A percentile compares a stretch with the other conserved stretches of the same genome.
Conservation (phyloP, 495 filamentous ascomycete species). For the Aspergillus nanangensis region DNA sequence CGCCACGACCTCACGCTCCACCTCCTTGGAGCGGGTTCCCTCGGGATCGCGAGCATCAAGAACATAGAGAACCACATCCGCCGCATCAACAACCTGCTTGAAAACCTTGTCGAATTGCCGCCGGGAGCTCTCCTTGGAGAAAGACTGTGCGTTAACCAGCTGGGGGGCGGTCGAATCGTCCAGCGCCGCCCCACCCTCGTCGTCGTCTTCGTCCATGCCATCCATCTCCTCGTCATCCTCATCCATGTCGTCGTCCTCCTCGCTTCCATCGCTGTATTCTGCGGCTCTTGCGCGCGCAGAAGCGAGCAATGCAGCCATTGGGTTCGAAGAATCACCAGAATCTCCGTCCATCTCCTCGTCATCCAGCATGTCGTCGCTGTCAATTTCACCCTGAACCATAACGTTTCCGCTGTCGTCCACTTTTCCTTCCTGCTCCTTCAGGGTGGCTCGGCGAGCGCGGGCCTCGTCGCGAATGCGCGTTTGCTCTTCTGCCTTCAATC, state of each 20-base stretch:
- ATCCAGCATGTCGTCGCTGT: conserved; percentile 45
- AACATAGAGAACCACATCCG: conserved; percentile 92
- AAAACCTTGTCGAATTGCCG: conserved; percentile 92
- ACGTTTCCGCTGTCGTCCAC: conserved; percentile 29
- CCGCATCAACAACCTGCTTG: conserved; percentile 84
- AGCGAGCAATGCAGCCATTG: conserved; percentile 90
- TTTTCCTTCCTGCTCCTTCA: conserved; percentile 35
- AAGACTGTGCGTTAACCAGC: conserved; percentile 27
- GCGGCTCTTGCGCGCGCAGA: conserved; percentile 83
- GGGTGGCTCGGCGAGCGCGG: conserved; percentile 54
- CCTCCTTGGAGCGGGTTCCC: conserved; percentile 82
- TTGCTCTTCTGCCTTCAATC: conserved; percentile 75
- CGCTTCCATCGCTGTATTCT: conserved; percentile 63
- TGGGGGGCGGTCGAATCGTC: conserved; percentile 21
- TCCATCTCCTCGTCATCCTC: conserved; percentile 58
- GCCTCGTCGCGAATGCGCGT: conserved; percentile 64
- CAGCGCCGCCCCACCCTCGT: conserved; percentile 27
- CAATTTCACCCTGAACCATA: conserved; percentile 31
- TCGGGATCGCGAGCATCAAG: conserved; percentile 91
- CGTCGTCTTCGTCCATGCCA: conserved; percentile 53
- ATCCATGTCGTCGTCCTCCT: conserved; percentile 49
- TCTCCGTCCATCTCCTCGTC: conserved; percentile 52
- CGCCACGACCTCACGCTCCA: conserved; percentile 85
- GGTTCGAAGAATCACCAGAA: conserved; percentile 67
- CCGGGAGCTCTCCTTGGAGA: conserved; percentile 66